phyloP scores from a whole-genome alignment of 2,329 filamentous ascomycete genomes.

The Hypomyces rosellus region DNA sequence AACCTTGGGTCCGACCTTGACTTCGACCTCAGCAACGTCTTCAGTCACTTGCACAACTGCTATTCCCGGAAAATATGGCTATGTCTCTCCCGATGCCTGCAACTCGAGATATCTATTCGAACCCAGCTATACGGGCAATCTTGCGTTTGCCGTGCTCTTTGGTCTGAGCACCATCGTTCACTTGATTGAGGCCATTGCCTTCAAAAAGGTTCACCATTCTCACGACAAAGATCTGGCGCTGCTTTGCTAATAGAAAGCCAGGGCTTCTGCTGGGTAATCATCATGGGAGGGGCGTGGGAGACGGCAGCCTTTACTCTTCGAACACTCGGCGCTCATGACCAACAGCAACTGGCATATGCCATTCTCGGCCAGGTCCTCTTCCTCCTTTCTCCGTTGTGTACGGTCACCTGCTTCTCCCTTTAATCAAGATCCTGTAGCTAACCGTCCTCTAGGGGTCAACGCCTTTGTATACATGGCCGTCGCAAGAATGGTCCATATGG shows the following conservation, averaged over 20 bases:
- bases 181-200: slow-evolving; percentile 22
- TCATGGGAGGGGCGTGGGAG: slow-evolving; percentile 36
- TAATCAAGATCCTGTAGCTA: not conserved
- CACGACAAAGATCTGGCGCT: not conserved
- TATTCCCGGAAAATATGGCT: slow-evolving; percentile 25
- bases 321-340: slow-evolving; percentile 29
- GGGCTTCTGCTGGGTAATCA: slow-evolving; percentile 33
- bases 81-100: slow-evolving; percentile 26
- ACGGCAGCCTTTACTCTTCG: slow-evolving; percentile 32
- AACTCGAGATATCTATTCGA: slow-evolving; percentile 28
- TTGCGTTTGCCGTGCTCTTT: slow-evolving; percentile 27
- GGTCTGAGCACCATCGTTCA: slow-evolving; percentile 23
- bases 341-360: slow-evolving; percentile 29
- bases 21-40: slow-evolving; percentile 22
- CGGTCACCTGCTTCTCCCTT: not conserved
- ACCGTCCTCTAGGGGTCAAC: slow-evolving; percentile 30
- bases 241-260: slow-evolving; percentile 9
- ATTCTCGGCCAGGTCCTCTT: slow-evolving; percentile 31
- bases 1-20: not conserved
- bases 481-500: slow-evolving; percentile 33
- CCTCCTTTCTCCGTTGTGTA: slow-evolving; percentile 36
- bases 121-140: slow-evolving; percentile 27
- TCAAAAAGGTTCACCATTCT: slow-evolving; percentile 22
- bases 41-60: slow-evolving; percentile 36
- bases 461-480: slow-evolving; percentile 40